phyloP scores from a whole-genome alignment of 148 eudicot genomes.

The Cornus florida region DNA sequence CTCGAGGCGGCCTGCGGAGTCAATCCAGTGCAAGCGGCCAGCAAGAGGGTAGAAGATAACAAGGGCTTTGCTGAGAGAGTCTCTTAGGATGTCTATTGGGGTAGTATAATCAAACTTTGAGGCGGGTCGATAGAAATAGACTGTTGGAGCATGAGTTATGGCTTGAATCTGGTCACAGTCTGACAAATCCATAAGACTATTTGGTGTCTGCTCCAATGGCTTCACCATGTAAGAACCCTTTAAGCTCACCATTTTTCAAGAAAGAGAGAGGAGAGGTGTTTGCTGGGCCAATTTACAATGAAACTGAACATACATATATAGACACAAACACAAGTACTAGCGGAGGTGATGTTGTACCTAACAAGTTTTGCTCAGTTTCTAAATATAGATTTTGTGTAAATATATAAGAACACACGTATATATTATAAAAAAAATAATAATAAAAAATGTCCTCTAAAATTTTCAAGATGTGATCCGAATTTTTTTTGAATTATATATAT shows the following conservation, averaged over 20 bases:
- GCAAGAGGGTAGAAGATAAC: constrained; percentile 28
- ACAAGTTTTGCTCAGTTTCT: too few relatives aligned
- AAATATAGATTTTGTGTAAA: too few relatives aligned
- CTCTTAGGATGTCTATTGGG: not conserved
- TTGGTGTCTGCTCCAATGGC: not conserved
- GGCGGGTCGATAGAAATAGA: not conserved
- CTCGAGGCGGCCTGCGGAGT: constrained; percentile 24
- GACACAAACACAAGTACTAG: too few relatives aligned
- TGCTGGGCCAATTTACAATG: too few relatives aligned
- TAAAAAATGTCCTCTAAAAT: too few relatives aligned
- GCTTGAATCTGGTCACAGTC: not conserved
- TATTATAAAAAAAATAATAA: too few relatives aligned
- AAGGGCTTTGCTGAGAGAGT: not conserved
- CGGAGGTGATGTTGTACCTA: too few relatives aligned
- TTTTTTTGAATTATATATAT: too few relatives aligned
- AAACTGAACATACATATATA: too few relatives aligned
- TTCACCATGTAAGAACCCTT: not conserved
- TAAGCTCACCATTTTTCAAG: not conserved
- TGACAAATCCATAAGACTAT: not conserved
- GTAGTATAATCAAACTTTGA: not conserved
- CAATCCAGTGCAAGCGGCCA: constrained; percentile 22
- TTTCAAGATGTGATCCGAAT: too few relatives aligned
- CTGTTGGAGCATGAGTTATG: not conserved
- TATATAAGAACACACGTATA: too few relatives aligned
- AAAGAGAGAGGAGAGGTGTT: too few relatives aligned